phyloP scores from a whole-genome alignment of 2,329 filamentous ascomycete genomes.

The Rhinocladiella similis region DNA sequence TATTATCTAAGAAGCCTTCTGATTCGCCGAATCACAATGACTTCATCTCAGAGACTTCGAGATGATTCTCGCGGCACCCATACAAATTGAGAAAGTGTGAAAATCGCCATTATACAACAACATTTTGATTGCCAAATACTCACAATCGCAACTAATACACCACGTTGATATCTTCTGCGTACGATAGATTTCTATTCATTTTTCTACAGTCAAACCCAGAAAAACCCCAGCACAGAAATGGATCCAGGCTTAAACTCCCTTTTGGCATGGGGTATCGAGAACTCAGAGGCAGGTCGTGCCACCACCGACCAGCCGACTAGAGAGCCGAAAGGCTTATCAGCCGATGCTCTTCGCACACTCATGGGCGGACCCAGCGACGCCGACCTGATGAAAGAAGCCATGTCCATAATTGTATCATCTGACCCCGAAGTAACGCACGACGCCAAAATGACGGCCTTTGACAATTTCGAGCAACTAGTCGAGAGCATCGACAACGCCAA shows the following conservation, averaged over 20 bases:
- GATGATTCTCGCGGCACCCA: too few species aligned
- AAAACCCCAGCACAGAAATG: slow-evolving; percentile 40
- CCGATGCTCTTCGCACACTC: slow-evolving; percentile 70
- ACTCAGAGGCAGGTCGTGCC: slow-evolving; percentile 44
- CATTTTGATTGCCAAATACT: background rate
- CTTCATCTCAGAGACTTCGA: too few species aligned
- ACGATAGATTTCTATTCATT: too few species aligned
- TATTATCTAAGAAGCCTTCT: too few species aligned
- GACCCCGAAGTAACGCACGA: slow-evolving; percentile 67
- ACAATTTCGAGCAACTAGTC: slow-evolving; percentile 92
- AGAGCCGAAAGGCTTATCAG: slow-evolving; percentile 55
- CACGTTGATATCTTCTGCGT: too few species aligned
- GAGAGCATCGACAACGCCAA: slow-evolving; percentile 96
- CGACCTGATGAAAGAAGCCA: slow-evolving; percentile 83
- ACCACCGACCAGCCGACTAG: slow-evolving; percentile 22
- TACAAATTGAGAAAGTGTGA: background rate
- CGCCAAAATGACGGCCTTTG: slow-evolving; percentile 79
- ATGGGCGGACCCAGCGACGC: slow-evolving; percentile 86
- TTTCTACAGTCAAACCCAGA: background rate
- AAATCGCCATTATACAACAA: background rate
- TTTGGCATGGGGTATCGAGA: slow-evolving; percentile 75
- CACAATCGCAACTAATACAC: too few species aligned
- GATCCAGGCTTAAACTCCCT: slow-evolving; percentile 71
- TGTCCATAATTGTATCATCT: slow-evolving; percentile 69
- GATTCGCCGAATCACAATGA: too few species aligned